These are phyloP conservation scores for Hyaloscypha hepaticicola DNA, from an alignment of 495 filamentous ascomycete species.

Conservation along the genomic window DNA sequence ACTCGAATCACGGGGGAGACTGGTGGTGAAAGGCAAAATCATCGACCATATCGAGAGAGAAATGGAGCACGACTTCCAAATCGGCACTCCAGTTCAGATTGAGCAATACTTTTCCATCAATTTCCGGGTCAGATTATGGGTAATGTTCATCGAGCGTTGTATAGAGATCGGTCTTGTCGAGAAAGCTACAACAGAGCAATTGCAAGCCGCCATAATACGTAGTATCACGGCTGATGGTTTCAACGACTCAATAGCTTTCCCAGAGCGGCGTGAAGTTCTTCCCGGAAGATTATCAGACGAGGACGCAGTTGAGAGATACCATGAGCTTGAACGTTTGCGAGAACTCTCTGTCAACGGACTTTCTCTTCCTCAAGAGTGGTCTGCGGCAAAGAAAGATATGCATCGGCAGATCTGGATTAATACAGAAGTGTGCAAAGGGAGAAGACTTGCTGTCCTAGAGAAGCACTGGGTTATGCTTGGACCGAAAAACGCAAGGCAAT, in stretches of 20 bases:
- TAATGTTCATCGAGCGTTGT: neutral
- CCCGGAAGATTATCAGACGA: neutral
- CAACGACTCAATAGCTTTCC: neutral
- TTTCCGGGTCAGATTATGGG: neutral
- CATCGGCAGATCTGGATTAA: neutral
- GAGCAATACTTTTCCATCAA: constrained; percentile 7
- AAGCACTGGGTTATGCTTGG: constrained; percentile 11
- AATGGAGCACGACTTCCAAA: constrained; percentile 1
- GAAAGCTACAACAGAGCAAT: neutral
- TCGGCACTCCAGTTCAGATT: constrained; percentile 6
- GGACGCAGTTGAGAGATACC: neutral
- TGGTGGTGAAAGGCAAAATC: neutral
- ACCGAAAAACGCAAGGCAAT: neutral
- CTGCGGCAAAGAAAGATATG: neutral
- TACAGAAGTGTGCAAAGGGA: neutral
- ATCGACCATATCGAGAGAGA: neutral
- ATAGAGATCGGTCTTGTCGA: neutral
- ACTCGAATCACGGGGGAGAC: neutral
- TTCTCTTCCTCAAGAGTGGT: constrained; percentile 8
- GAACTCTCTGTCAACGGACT: neutral
- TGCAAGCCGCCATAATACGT: constrained; percentile 1
- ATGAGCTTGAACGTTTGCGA: constrained; percentile 1
- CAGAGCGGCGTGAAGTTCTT: neutral
- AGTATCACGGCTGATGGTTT: neutral
- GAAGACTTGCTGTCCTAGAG: neutral